Evolutionary conservation across 352 stramenopile genomes (phyloP).

Genomic region (Pythium brassicae): DNA sequence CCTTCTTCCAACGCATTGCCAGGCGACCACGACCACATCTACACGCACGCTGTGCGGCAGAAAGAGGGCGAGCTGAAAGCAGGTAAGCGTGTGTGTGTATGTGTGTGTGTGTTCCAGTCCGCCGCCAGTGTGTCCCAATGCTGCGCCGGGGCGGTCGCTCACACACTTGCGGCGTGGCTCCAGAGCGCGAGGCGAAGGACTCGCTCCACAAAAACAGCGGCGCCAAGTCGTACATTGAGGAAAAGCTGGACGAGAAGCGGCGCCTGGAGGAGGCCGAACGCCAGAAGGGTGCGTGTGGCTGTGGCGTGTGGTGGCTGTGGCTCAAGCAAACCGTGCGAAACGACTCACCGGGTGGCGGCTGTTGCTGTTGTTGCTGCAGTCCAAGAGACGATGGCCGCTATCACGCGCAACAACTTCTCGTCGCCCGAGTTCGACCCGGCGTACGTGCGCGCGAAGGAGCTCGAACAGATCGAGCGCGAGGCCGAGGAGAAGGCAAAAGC

Average conservation of each 20-base stretch:
- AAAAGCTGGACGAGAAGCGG: conserved; percentile 60
- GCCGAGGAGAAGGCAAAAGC: conserved; percentile 58
- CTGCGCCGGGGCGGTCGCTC: background rate
- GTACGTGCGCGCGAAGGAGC: conserved; percentile 49
- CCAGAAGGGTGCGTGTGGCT: conserved; percentile 22
- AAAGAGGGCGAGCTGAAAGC: conserved; percentile 16
- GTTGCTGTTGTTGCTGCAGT: conserved; percentile 1
- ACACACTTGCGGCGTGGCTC: background rate
- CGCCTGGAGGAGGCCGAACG: conserved; percentile 42
- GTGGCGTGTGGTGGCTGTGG: too few relatives aligned
- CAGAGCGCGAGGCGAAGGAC: conserved; percentile 36
- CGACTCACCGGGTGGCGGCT: background rate
- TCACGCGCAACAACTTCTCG: conserved; percentile 46
- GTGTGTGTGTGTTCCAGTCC: background rate
- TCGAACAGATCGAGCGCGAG: conserved; percentile 43
- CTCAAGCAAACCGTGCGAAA: too few relatives aligned
- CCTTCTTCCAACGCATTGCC: too few relatives aligned
- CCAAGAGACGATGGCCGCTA: conserved; percentile 27
- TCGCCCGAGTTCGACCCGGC: conserved; percentile 44
- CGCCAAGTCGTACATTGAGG: conserved; percentile 56
- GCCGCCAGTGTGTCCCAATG: too few relatives aligned
- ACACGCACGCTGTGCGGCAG: conserved; percentile 12
- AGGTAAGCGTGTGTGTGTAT: background rate
- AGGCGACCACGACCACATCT: conserved; percentile 18
- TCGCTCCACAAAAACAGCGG: conserved; percentile 28